Evolutionary conservation across 139 green algal species (phyloP), one percentile per base, ranked within the genome.

Genomic region (Picocystis salinarum): DNA sequence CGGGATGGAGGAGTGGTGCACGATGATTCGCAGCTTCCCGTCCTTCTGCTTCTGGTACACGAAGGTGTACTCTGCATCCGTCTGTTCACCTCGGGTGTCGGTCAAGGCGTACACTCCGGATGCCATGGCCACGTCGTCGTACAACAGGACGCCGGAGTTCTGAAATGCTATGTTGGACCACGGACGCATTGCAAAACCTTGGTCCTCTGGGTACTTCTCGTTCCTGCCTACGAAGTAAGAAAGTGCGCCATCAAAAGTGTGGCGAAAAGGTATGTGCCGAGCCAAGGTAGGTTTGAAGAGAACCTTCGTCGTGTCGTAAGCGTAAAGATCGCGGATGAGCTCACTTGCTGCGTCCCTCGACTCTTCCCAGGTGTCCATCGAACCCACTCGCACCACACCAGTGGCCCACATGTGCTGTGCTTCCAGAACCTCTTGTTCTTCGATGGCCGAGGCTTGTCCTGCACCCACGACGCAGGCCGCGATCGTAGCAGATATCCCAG

Each of bases 211-310:
- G 40, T 44, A 44, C 15, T 27, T 27, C 10, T 48, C 15, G 10
- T 40, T 13, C n/a, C 6, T 13, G 18, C 40, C 40, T 10, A 48
- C 40, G n/a, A 48, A 48, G 40, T 48, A 48, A 9, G 40, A 48
- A 25, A 48, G 33, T 15, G 40, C 40, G 10, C 34, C 40, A 25
- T 15, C 40, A 17, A 15, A 25, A 9, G 9, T 42, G 40, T 25
- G 40, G 40, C 40, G 40, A 27, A 48, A 48, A 15, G 40, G 40
- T 9, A 40, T 15, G 7, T 48, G 25, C 11, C 25, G 25, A 6
- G 40, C 40, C 40, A 39, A 39, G 19, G 40, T 48, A 27, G 40
- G 40, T 27, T 48, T 48, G 40, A 48, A 48, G 40, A 48, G 40
- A 25, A 48, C 40, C 11, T 48, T 42, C 15, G 15, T 23, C 10